Base-by-base conservation (phyloP, 140 eudicot genomes). In the Ambrosia hybrid region DNA sequence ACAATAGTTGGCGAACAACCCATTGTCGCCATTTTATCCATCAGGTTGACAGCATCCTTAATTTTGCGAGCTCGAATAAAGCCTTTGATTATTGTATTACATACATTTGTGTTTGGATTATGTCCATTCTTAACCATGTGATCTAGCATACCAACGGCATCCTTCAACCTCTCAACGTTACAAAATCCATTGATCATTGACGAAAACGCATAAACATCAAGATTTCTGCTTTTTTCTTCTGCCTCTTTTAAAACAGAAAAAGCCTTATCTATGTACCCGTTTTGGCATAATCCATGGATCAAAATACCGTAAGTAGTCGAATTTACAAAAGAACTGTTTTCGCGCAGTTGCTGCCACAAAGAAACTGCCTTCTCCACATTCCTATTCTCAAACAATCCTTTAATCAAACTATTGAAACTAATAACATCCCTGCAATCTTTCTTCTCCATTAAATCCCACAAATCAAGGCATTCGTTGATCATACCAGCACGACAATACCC, bases 251-350 rank as follows among this genome's bases (percentile, higher is more conserved):
- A 17, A 37, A 86, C 69, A 0, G 72, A 62, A 38, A 87, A 73
- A 48, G 96, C 91, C 84, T 77, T 85, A 73, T 80, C 80, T 56
- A 74, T 12, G 51, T 83, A 83, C 68, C 94, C 89, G 69, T 90
- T 85, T 63, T 82, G 78, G 75, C 97, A 90, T 65, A 93, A 77
- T 1, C 98, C 98, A 57, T 93, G 89, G 67, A 93, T 82, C 79
- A 93, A 56, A 67, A 81, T 81, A 12, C 89, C 96, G 33, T 76
- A 87, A 59, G 91, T 84, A 52, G 80, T 84, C 9, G 91, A 82
- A 78, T 83, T 91, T 36, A 85, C 82, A 61, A 51, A 51, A 65
- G 12, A 72, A 55, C 70, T 51, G 38, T 77, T 79, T 38, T 83
- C 78, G 6, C 65, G 81, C 69, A 86, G 53, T 45, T 21, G 71